phyloP scores from a whole-genome alignment of 2,329 filamentous ascomycete species.

The Penicillium sp. region DNA sequence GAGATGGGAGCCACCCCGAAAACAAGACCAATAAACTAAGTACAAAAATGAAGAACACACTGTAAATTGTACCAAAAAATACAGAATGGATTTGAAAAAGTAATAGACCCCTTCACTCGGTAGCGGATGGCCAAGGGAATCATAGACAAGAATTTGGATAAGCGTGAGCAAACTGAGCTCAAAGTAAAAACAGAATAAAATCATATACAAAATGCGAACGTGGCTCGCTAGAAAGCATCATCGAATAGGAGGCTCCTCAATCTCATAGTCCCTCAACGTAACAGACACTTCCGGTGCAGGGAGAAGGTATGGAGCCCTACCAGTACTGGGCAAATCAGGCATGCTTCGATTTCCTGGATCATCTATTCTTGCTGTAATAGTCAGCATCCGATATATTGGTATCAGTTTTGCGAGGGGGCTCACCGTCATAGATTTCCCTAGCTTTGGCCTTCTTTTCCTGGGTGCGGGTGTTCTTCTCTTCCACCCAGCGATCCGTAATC shows the following conservation, averaged over 20 bases:
- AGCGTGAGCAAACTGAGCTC: background rate
- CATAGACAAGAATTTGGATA: background rate
- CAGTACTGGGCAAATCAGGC: constrained; percentile 28
- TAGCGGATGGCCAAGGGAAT: constrained; percentile 11
- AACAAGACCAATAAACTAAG: constrained; percentile 10
- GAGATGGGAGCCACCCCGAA: constrained; percentile 20
- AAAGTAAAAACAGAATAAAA: background rate
- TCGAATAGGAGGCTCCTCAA: constrained; percentile 36
- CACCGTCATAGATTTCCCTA: constrained; percentile 38
- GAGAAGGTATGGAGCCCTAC: constrained; percentile 36
- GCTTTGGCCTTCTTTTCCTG: constrained; percentile 39
- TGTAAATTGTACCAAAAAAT: background rate
- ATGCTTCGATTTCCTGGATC: constrained; percentile 21
- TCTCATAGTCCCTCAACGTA: constrained; percentile 37
- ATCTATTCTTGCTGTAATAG: constrained; percentile 17
- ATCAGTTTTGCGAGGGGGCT: constrained; percentile 1
- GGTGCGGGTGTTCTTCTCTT: constrained; percentile 50
- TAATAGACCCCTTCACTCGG: background rate
- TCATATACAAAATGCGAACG: background rate
- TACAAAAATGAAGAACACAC: constrained; percentile 13
- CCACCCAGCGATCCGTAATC: constrained; percentile 58
- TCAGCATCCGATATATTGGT: background rate
- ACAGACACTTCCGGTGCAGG: constrained; percentile 28
- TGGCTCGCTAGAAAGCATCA: background rate
- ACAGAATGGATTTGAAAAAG: background rate